Evolutionary conservation across 179 eudicot genomes (phyloP), one percentile per base, ranked within the genome.

Genomic region (Sideroxylon spinosum): DNA sequence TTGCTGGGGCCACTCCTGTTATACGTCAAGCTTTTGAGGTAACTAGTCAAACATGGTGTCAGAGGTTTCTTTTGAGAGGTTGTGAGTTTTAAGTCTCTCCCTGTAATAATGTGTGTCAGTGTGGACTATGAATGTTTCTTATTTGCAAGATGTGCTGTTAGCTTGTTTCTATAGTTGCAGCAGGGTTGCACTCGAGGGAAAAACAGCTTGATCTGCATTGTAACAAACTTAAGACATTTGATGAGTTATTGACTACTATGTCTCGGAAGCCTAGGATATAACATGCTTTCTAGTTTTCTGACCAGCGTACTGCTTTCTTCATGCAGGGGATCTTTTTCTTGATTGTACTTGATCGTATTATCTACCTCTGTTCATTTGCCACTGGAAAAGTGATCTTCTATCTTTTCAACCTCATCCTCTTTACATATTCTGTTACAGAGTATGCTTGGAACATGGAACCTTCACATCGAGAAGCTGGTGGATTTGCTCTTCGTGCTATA

Each of bases 281-380:
- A 1, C 22, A 16, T n/a, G 25, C 26, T 56, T 71, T 50, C 26
- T 57, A 62, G 56, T 70, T 73, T 57, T 52, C 46, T 73, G 73
- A 77, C 78, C 75, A 75, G 28, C 4, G 20, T 76, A 9, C 69
- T 81, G 74, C 78, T 76, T 78, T 86, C 71, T 73, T 71, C 63
- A 3, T 88, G 94, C 94, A 95, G 99, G 81, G 77, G 68, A 96
- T 96, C 85, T 96, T 96, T 86, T 94, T 96, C 92, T 87, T 96
- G 90, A 96, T 96, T 77, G 97, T 96, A 84, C 89, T 96, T 22
- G 99, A 96, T 86, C 98, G 99, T 57, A 77, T 96, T 81, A 92
- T 96, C 77, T 96, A 96, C 85, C 91, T 96, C 71, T 94, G 99
- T 78, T 96, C 99, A 78, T 94, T 92, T 86, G 97, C 99, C 57